phyloP scores from a whole-genome alignment of 108 stramenopile species.

The Fistulifera pelliculosa region DNA sequence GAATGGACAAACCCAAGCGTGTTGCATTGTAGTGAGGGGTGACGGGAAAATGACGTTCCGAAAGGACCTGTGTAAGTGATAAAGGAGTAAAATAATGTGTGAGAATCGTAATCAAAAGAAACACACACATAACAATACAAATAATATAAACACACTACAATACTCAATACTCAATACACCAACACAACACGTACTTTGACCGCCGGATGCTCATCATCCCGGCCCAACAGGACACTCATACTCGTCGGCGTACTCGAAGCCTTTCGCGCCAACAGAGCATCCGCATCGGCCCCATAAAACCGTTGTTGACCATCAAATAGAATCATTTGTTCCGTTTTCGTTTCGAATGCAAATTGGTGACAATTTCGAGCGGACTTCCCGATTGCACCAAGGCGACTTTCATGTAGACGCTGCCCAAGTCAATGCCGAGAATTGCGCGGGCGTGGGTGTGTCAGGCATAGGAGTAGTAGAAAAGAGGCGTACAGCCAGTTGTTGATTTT shows the following conservation, averaged over 20 bases:
- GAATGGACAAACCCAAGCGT: slow-evolving; percentile 52
- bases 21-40: slow-evolving; percentile 76
- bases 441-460: background rate
- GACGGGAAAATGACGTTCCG: slow-evolving; percentile 71
- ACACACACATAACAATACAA: no score
- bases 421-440: slow-evolving; percentile 90
- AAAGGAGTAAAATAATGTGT: background rate
- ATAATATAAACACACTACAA: no score
- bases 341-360: slow-evolving; percentile 97
- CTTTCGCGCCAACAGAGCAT: slow-evolving; percentile 80
- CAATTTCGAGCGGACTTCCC: slow-evolving; percentile 95
- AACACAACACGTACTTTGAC: slow-evolving; percentile 39
- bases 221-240: slow-evolving; percentile 82
- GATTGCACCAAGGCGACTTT: slow-evolving; percentile 97
- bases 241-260: slow-evolving; percentile 76
- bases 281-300: slow-evolving; percentile 93
- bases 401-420: slow-evolving; percentile 96
- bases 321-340: slow-evolving; percentile 96
- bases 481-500: no score
- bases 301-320: slow-evolving; percentile 90
- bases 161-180: background rate
- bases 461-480: no score
- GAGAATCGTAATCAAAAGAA: slow-evolving; percentile 6
- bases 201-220: slow-evolving; percentile 65
- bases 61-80: slow-evolving; percentile 31